Percentiles rank a stretch among this genome's conserved stretches.
Evolutionary conservation across 2,329 filamentous ascomycete genomes (phyloP).

Genomic region (Beauveria sp.): DNA sequence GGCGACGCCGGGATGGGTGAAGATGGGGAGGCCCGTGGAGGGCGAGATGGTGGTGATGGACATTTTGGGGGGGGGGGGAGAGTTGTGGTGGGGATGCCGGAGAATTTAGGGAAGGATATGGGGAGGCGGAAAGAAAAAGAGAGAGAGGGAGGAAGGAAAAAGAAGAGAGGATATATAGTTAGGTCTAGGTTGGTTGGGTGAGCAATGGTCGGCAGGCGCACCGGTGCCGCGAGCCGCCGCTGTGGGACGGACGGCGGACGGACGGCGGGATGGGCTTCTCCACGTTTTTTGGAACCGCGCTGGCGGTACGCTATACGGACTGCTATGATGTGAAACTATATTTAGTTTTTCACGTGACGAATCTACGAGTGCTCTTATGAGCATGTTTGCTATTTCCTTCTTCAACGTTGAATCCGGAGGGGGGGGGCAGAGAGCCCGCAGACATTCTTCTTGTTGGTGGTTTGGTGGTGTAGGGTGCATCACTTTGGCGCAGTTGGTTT

Average conservation of each 20-base stretch:
- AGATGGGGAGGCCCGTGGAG: constrained; percentile 56
- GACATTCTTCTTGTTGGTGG: too few relatives aligned
- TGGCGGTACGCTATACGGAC: neutral
- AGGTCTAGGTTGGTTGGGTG: neutral
- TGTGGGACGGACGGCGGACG: neutral
- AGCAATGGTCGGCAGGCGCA: neutral
- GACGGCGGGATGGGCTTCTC: neutral
- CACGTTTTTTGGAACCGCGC: neutral
- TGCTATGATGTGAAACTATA: too few relatives aligned
- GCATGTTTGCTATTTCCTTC: too few relatives aligned
- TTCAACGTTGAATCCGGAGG: too few relatives aligned
- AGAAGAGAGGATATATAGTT: neutral
- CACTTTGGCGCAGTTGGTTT: too few relatives aligned
- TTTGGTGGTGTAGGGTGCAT: too few relatives aligned
- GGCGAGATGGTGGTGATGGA: constrained; percentile 54
- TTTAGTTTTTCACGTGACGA: too few relatives aligned
- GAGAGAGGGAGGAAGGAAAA: neutral
- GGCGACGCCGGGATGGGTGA: constrained; percentile 53
- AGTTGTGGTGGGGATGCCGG: neutral
- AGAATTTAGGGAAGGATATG: neutral
- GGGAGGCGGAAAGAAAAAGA: neutral
- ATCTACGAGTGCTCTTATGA: too few relatives aligned
- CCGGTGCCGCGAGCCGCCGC: constrained; percentile 7
- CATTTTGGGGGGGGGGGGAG: neutral
- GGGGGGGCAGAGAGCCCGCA: too few relatives aligned